These are phyloP conservation scores for Diaporthe citrichinensis DNA, from an alignment of 2,329 filamentous ascomycete genomes.

Conservation along the genomic window DNA sequence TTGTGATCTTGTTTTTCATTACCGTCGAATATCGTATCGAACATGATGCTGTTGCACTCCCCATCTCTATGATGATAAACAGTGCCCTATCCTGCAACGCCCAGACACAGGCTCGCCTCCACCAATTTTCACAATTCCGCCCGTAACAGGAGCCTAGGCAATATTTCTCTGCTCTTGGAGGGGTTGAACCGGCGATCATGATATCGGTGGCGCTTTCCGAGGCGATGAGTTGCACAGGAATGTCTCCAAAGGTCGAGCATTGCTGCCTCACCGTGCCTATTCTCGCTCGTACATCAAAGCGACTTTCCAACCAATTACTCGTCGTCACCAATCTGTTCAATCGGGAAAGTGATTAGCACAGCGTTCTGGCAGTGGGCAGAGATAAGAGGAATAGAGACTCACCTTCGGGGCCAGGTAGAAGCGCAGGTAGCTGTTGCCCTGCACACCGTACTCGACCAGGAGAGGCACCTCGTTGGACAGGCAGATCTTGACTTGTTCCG, in stretches of 20 bases:
- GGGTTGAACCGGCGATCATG: neutral
- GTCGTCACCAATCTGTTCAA: conserved; percentile 55
- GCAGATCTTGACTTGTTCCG: conserved; percentile 87
- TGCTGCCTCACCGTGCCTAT: conserved; percentile 27
- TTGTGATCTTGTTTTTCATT: conserved; percentile 37
- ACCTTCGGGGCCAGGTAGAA: conserved; percentile 99
- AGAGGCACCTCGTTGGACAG: conserved; percentile 97
- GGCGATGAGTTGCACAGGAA: conserved; percentile 20
- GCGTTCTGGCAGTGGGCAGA: neutral
- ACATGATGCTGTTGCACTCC: conserved; percentile 36
- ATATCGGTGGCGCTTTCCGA: neutral
- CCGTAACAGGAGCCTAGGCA: conserved; percentile 10
- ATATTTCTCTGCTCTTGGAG: conserved; percentile 18
- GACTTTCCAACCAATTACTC: conserved; percentile 47
- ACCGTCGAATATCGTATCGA: conserved; percentile 35
- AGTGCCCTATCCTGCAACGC: conserved; percentile 39
- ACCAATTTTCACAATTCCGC: conserved; percentile 31
- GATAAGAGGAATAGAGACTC: conserved; percentile 48
- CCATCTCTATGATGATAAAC: conserved; percentile 33
- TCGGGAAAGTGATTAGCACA: conserved; percentile 17
- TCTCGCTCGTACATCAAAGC: conserved; percentile 25
- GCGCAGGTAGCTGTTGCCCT: conserved; percentile 87
- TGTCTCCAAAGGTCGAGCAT: neutral
- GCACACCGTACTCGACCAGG: conserved; percentile 90
- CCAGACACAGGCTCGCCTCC: conserved; percentile 16